Conservation (phyloP, 2,329 filamentous ascomycete genomes). For the Penicillium decumbens region DNA sequence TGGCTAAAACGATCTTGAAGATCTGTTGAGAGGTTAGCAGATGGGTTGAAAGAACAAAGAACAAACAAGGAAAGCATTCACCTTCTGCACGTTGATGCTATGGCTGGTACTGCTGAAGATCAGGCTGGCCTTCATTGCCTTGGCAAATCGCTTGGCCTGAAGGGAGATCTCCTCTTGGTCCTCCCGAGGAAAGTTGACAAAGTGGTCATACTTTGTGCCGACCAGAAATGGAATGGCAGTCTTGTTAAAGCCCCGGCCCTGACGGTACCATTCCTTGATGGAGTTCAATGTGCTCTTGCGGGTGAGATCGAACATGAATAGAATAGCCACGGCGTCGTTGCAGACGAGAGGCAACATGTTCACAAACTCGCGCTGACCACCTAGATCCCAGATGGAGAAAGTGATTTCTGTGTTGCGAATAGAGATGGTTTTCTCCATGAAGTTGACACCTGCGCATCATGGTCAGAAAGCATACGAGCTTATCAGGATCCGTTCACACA, state of each 20-base stretch:
- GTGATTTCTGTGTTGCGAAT: conserved; percentile 99
- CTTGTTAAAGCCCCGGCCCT: conserved; percentile 98
- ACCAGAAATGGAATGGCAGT: conserved; percentile 98
- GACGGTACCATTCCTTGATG: conserved; percentile 99
- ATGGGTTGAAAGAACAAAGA: conserved; percentile 1
- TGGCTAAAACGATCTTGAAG: conserved; percentile 98
- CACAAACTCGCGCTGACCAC: conserved; percentile 96
- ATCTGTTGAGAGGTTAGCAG: conserved; percentile 57
- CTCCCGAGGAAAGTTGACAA: conserved; percentile 95
- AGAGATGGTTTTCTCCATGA: conserved; percentile 99
- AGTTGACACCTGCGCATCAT: conserved; percentile 73
- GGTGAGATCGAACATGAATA: conserved; percentile 99
- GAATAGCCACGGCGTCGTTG: conserved; percentile 95
- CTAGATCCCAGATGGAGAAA: conserved; percentile 98
- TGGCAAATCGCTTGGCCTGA: conserved; percentile 93
- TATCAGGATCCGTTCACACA: conserved; percentile 16
- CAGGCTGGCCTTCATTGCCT: conserved; percentile 94
- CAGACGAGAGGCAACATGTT: conserved; percentile 99
- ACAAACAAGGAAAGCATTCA: conserved; percentile 36
- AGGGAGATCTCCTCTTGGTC: conserved; percentile 98
- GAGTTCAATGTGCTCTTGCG: conserved; percentile 97
- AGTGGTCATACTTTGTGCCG: conserved; percentile 98
- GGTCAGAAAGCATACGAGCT: not conserved
- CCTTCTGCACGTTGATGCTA: conserved; percentile 99
- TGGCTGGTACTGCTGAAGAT: conserved; percentile 99